Percentiles rank a stretch among this genome's conserved stretches.
Conservation (phyloP, 441 rosid genomes). For the Populus hybrid region DNA sequence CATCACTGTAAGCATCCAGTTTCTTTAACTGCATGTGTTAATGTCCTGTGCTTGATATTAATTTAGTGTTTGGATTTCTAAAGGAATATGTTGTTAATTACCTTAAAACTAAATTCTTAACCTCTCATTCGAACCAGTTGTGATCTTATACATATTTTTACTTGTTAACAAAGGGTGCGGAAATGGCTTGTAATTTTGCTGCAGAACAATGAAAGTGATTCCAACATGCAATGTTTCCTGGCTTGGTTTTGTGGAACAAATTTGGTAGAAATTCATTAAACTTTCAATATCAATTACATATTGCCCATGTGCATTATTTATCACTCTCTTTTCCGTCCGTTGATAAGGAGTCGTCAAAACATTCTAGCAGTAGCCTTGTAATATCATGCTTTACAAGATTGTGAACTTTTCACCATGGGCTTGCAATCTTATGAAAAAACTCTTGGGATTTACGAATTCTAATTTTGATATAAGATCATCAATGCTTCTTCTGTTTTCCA, state of each 20-base stretch:
- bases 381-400: conserved; percentile 9
- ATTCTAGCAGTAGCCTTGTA: conserved; percentile 15
- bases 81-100: background rate
- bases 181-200: background rate
- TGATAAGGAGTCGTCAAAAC: conserved; percentile 8
- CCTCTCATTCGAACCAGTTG: background rate
- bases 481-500: background rate
- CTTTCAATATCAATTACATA: conserved; percentile 8
- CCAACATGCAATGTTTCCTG: conserved; percentile 9
- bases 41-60: background rate
- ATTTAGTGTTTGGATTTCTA: background rate
- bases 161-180: background rate
- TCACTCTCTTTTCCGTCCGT: conserved; percentile 11
- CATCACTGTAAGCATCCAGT: conserved; percentile 48
- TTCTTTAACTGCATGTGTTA: conserved; percentile 6
- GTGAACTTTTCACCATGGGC: conserved; percentile 10
- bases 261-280: conserved; percentile 28
- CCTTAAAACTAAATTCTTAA: background rate
- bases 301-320: conserved; percentile 42
- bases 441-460: background rate
- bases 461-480: background rate
- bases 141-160: background rate
- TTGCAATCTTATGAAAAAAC: background rate
- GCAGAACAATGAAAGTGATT: conserved; percentile 5
- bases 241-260: conserved; percentile 21